These are phyloP conservation scores for Acaromyces ingoldii DNA, from an alignment of 1,284 basidiomycete genomes.

Conservation along the genomic window DNA sequence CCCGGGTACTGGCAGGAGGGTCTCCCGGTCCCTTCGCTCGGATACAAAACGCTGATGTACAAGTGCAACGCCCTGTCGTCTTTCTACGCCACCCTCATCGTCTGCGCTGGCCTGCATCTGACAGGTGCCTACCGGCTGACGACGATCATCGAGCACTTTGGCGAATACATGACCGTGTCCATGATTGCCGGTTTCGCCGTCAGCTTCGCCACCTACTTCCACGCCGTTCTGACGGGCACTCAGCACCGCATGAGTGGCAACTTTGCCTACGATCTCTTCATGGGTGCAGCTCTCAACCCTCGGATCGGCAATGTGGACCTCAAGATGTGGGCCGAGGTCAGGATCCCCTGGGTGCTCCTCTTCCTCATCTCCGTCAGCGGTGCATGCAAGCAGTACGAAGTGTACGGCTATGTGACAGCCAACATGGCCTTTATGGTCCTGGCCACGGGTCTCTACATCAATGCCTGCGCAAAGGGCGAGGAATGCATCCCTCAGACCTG, in stretches of 20 bases:
- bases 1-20: constrained; percentile 88
- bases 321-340: constrained; percentile 98
- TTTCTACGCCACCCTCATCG: constrained; percentile 78
- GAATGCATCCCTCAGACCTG: constrained; percentile 99
- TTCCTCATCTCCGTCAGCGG: constrained; percentile 90
- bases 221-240: constrained; percentile 44
- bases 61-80: constrained; percentile 82
- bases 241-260: constrained; percentile 78
- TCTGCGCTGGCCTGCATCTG: constrained; percentile 72
- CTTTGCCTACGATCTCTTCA: constrained; percentile 67
- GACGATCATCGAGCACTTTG: constrained; percentile 93
- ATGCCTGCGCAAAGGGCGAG: constrained; percentile 67
- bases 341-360: constrained; percentile 93
- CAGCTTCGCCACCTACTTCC: constrained; percentile 42
- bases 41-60: constrained; percentile 86
- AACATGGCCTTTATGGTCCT: constrained; percentile 97
- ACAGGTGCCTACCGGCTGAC: constrained; percentile 82
- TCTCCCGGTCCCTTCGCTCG: constrained; percentile 50
- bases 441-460: constrained; percentile 92
- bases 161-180: constrained; percentile 89
- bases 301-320: constrained; percentile 87
- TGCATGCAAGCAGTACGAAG: constrained; percentile 90
- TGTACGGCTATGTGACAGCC: constrained; percentile 83
- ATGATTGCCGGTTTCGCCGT: constrained; percentile 82
- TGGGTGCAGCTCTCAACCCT: constrained; percentile 93